A percentile compares a stretch with the other conserved stretches of the same genome.
These are phyloP conservation scores for Fraxinus platypoda DNA, from an alignment of 305 asterid species.

Conservation along the genomic window DNA sequence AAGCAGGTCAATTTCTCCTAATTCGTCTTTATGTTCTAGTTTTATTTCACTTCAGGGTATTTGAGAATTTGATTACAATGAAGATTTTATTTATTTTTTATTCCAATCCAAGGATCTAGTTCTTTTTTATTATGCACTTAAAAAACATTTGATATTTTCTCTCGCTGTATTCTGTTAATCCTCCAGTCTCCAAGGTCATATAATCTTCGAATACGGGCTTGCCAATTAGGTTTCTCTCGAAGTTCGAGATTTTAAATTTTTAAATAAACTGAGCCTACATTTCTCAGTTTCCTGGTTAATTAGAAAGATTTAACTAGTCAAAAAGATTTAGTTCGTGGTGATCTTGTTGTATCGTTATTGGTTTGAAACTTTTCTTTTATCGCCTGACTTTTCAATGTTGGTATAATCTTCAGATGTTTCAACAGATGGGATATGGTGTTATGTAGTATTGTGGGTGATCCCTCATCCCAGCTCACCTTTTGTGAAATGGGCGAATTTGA, in stretches of 20 bases:
- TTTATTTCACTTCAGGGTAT: background rate
- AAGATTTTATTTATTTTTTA: background rate
- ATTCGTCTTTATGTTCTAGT: background rate
- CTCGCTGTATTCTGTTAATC: background rate
- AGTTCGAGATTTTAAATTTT: background rate
- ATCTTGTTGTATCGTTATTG: background rate
- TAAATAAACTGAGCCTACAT: background rate
- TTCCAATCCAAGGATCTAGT: background rate
- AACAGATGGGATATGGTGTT: conserved; percentile 91
- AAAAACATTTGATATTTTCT: background rate
- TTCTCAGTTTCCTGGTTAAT: conserved; percentile 5
- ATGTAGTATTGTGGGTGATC: conserved; percentile 61
- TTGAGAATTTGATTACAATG: background rate
- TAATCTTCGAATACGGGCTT: background rate
- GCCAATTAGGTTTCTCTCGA: background rate
- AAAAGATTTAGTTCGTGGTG: background rate
- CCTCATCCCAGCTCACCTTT: conserved; percentile 47
- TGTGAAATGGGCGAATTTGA: conserved; percentile 67
- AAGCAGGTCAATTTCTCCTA: conserved; percentile 57
- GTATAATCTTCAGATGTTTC: conserved; percentile 60
- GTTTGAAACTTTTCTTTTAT: conserved; percentile 3
- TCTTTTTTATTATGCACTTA: background rate
- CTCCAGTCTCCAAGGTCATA: background rate
- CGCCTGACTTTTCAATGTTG: conserved; percentile 11
- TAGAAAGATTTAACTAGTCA: background rate